phyloP scores from a whole-genome alignment of 2,329 filamentous ascomycete genomes.

The Zasmidium cellare region DNA sequence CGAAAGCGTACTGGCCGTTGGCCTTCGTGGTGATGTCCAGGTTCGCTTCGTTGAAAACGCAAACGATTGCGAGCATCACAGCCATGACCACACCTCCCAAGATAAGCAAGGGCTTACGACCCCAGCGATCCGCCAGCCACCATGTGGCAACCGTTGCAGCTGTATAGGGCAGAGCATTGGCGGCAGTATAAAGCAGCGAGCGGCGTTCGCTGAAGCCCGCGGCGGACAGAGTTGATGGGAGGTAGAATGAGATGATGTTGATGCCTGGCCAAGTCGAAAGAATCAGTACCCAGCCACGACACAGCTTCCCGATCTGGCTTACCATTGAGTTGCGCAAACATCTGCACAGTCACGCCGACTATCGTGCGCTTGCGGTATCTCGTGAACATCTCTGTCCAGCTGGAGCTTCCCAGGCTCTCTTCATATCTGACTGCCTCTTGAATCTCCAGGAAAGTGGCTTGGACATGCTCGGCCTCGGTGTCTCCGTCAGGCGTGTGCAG shows the following conservation, averaged over 20 bases:
- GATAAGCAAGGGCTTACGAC: conserved; percentile 79
- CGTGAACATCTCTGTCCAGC: conserved; percentile 95
- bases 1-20: conserved; percentile 80
- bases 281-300: not conserved
- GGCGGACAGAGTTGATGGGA: conserved; percentile 87
- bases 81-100: conserved; percentile 86
- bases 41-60: conserved; percentile 75
- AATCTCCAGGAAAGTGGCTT: conserved; percentile 91
- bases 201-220: conserved; percentile 85
- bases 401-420: conserved; percentile 86
- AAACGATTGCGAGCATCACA: conserved; percentile 78
- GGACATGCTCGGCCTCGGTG: conserved; percentile 91
- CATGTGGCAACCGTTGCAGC: conserved; percentile 88
- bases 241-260: conserved; percentile 97
- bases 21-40: conserved; percentile 75
- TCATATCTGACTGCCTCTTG: conserved; percentile 86
- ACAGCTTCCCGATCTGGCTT: not conserved
- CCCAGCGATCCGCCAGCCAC: conserved; percentile 92
- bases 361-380: conserved; percentile 86
- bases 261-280: conserved; percentile 53
- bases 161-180: conserved; percentile 87
- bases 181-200: conserved; percentile 90
- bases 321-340: conserved; percentile 83
- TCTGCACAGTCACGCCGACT: conserved; percentile 96
- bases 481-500: conserved; percentile 65